Base-by-base conservation (phyloP, 164 flowering plant species). In the Litsea cubeba region DNA sequence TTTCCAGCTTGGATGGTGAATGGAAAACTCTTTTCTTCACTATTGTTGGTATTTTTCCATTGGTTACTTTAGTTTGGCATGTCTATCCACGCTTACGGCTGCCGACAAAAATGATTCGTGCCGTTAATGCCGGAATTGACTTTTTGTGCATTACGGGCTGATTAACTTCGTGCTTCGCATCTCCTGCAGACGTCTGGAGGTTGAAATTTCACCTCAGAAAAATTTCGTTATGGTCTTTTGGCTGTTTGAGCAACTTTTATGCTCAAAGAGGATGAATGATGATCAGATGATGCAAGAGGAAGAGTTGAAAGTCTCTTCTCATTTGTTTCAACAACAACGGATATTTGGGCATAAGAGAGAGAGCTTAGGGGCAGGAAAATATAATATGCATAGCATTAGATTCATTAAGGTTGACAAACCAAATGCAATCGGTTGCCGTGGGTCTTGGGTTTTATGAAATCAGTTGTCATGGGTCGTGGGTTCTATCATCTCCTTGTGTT, bases 281-380 rank as follows among this genome's bases (percentile, higher is more conserved):
- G 62, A 14, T 15, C 18, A 57, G 62, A 20, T 3, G n/a, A 57
- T 15, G 12, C 20, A 40, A 22, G 20, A 69, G 69, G n/a, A 12
- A 17, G 62, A 20, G 84, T 82, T 79, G 82, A 77, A 76, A 57
- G 62, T 57, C 74, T 83, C 83, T 82, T 84, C 81, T 84, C 46
- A 86, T 86, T 89, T 86, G 84, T 86, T 88, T 79, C 80, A 84
- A 87, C 80, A 84, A 87, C 86, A 82, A 84, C 82, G 88, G 81
- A 79, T 77, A 79, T 81, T 79, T 79, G 84, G 80, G 84, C 80
- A 86, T 83, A 78, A 74, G 87, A 79, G 84, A 79, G n/a, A 57
- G n/a, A 57, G 76, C 63, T 78, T 83, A 82, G 87, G 82, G 81
- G 81, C 88, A 86, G 88, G 80, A 78, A 87, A 82, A 18, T 86